A percentile compares a stretch with the other conserved stretches of the same genome.
phyloP scores from a whole-genome alignment of 2,329 filamentous ascomycete genomes.

The Fusarium lyarnte region DNA sequence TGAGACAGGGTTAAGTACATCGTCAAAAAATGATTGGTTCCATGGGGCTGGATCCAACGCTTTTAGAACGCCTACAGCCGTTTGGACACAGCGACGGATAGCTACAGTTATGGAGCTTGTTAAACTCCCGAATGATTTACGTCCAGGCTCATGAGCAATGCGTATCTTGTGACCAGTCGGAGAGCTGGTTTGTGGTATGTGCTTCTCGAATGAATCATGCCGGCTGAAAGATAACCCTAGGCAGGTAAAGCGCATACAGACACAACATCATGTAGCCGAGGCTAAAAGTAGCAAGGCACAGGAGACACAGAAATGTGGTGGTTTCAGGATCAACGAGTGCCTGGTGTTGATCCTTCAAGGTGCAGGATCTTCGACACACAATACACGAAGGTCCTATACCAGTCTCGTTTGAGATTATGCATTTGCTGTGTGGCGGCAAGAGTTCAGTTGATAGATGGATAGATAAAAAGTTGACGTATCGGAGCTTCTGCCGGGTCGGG shows the following conservation, averaged over 20 bases:
- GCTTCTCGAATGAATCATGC: background rate
- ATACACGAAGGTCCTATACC: background rate
- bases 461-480: conserved; percentile 36
- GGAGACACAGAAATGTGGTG: background rate
- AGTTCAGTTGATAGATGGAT: background rate
- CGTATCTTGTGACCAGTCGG: conserved; percentile 7
- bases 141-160: background rate
- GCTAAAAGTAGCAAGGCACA: background rate
- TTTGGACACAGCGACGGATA: conserved; percentile 11
- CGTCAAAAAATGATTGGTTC: conserved; percentile 18
- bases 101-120: conserved; percentile 11
- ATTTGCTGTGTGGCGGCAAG: background rate
- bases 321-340: background rate
- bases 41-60: conserved; percentile 10
- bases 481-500: conserved; percentile 44
- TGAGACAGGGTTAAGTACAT: background rate
- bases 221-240: background rate
- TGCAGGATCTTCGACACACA: conserved; percentile 12
- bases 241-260: background rate
- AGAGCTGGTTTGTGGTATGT: background rate
- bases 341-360: background rate
- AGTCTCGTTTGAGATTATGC: background rate
- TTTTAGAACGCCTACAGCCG: background rate
- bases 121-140: background rate
- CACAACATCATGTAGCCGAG: background rate